phyloP scores from a whole-genome alignment of 768 basidiomycete species.

The Ramaria sp. region DNA sequence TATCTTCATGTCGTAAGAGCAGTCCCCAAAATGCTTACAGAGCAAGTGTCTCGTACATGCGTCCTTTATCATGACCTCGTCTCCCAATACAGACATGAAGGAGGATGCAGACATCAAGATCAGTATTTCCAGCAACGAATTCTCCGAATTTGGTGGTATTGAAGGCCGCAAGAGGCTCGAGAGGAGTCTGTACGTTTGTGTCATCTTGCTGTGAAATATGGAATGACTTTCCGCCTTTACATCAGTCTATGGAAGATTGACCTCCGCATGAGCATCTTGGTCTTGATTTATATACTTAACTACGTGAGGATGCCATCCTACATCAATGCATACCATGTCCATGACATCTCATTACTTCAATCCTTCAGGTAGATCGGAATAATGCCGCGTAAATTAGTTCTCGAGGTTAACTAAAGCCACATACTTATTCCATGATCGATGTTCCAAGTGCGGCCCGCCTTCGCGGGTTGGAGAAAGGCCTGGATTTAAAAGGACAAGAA shows the following conservation, averaged over 20 bases:
- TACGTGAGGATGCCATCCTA: constrained; percentile 14
- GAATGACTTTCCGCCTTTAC: not conserved
- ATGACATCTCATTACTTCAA: not conserved
- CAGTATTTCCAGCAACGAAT: not conserved
- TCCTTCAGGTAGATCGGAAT: constrained; percentile 53
- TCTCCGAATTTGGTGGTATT: constrained; percentile 32
- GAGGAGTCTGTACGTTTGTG: constrained; percentile 31
- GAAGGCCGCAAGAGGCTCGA: constrained; percentile 38
- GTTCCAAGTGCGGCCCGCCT: constrained; percentile 48
- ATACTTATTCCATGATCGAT: not conserved
- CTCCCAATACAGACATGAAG: not conserved
- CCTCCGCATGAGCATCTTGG: constrained; percentile 24
- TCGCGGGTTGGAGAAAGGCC: constrained; percentile 48
- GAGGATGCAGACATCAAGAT: not conserved
- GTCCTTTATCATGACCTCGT: not conserved
- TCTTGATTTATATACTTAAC: constrained; percentile 26
- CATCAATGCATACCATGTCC: too few relatives aligned
- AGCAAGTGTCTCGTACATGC: not conserved
- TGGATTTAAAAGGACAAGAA: constrained; percentile 15
- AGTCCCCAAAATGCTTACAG: not conserved
- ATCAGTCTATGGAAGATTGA: constrained; percentile 18
- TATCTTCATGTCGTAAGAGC: not conserved
- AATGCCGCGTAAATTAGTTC: constrained; percentile 42
- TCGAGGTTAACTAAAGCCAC: not conserved
- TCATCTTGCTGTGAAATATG: constrained; percentile 44